These are phyloP conservation scores for Ophiocordyceps camponoti-floridani DNA, from an alignment of 2,329 filamentous ascomycete genomes.

Conservation along the genomic window DNA sequence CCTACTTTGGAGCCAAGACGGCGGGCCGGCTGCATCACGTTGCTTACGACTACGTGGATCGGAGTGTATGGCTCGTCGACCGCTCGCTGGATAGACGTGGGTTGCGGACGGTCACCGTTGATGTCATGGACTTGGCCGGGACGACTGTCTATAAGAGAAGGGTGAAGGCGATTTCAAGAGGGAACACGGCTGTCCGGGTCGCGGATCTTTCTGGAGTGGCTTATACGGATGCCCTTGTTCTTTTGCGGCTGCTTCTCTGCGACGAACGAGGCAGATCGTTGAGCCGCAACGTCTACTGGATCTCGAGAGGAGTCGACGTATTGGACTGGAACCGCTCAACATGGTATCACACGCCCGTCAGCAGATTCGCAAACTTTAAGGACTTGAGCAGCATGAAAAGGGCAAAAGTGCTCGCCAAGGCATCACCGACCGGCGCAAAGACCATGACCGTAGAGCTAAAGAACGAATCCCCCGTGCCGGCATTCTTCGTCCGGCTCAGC, in stretches of 20 bases:
- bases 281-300: conserved; percentile 44
- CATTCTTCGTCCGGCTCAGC: conserved; percentile 37
- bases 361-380: conserved; percentile 27
- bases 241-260: conserved; percentile 30
- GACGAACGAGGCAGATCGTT: conserved; percentile 16
- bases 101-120: conserved; percentile 23
- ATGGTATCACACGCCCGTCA: conserved; percentile 42
- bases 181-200: conserved; percentile 22
- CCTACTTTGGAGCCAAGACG: conserved; percentile 40
- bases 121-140: conserved; percentile 31
- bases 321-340: conserved; percentile 37
- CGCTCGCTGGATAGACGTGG: conserved; percentile 23
- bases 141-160: conserved; percentile 16
- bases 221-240: conserved; percentile 21
- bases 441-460: conserved; percentile 22
- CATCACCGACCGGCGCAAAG: neutral
- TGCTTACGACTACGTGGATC: conserved; percentile 31
- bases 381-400: conserved; percentile 19
- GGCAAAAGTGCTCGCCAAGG: conserved; percentile 11
- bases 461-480: conserved; percentile 32
- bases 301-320: conserved; percentile 24
- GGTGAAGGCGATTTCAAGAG: conserved; percentile 16
- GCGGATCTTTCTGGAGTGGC: conserved; percentile 7
- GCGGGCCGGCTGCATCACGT: conserved; percentile 32
- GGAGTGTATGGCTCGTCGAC: conserved; percentile 34